Evolutionary conservation across 2,329 filamentous ascomycete species (phyloP), one percentile per base, ranked within the genome.

Genomic region (Penicillium frequentans): DNA sequence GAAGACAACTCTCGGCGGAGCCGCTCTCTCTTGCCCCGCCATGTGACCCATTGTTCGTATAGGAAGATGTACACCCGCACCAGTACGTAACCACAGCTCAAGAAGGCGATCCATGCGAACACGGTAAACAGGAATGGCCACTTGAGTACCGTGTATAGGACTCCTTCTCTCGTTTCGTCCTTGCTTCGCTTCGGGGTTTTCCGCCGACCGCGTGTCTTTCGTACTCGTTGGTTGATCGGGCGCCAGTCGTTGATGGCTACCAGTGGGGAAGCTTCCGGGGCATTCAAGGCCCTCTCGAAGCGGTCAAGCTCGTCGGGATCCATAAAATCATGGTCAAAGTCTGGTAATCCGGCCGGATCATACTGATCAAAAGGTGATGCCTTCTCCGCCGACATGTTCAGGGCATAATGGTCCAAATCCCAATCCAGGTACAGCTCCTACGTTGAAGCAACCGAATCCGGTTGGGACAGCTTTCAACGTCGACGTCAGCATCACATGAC

Each of bases 221-320:
- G 80, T 23, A 93, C 82, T 56, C 84, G 87, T 70, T 93, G 86
- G 65, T 90, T 88, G 13, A 98, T 86, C 0, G 95, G 95, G 16
- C 90, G 88, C 95, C 95, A 99, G 79, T 99, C 95, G 73, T 96
- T 96, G 70, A 96, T 86, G 42, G 95, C 93, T 3, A 91, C 90
- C 67, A 98, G 86, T 35, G 89, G 86, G 42, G 88, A 82, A 1
- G 85, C 85, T 60, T 96, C 91, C 0, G 93, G 91, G 1, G 90
- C 90, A n/a, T 86, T 84, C 9, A 97, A 83, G 8, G 93, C 93
- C 57, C 84, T 85, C 59, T 89, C 87, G 73, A 98, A 98, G 54
- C 89, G 87, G 37, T 84, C 81, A 31, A 96, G 80, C 69, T 96
- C 89, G 57, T 85, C 85, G 42, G 87, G 80, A 45, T 84, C 76